Percentiles rank a stretch among this genome's conserved stretches.
Conservation (phyloP, 2,329 filamentous ascomycete species). For the Fusarium chlamydosporum region DNA sequence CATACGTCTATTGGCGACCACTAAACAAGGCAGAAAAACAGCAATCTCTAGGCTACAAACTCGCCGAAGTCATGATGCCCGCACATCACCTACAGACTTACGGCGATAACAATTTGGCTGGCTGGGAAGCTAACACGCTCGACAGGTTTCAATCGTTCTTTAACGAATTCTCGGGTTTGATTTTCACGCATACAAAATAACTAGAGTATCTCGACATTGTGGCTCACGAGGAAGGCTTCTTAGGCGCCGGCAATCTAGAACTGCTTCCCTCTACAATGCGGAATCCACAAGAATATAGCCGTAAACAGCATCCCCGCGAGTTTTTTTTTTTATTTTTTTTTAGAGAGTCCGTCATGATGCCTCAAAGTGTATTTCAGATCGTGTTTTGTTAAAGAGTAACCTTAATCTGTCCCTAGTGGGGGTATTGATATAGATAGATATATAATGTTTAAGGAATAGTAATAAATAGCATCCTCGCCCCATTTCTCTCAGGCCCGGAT, state of each 20-base stretch:
- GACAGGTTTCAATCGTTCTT: slow-evolving; percentile 24
- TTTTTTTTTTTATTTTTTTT: too few relatives aligned
- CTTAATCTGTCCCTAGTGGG: too few relatives aligned
- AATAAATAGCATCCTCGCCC: not conserved
- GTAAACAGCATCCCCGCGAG: not conserved
- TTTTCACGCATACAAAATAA: not conserved
- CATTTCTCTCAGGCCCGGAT: not conserved
- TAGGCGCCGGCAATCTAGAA: not conserved
- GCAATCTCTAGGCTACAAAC: too few relatives aligned
- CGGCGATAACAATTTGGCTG: not conserved
- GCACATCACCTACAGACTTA: slow-evolving; percentile 16
- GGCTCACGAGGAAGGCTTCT: not conserved
- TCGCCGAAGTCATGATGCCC: too few relatives aligned
- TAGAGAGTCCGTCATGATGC: too few relatives aligned
- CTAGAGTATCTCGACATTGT: slow-evolving; percentile 7
- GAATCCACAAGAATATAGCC: slow-evolving; percentile 2
- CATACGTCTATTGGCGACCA: not conserved
- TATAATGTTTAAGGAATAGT: too few relatives aligned
- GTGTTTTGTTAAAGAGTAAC: too few relatives aligned
- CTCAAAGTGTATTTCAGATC: too few relatives aligned
- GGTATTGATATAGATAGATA: too few relatives aligned
- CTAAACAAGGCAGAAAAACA: too few relatives aligned
- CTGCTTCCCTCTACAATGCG: slow-evolving; percentile 2
- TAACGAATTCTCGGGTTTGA: not conserved
- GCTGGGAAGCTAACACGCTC: not conserved